A percentile compares a stretch with the other conserved stretches of the same genome.
Conservation (phyloP, 495 filamentous ascomycete genomes). For the Xanthoparmelia taractica region DNA sequence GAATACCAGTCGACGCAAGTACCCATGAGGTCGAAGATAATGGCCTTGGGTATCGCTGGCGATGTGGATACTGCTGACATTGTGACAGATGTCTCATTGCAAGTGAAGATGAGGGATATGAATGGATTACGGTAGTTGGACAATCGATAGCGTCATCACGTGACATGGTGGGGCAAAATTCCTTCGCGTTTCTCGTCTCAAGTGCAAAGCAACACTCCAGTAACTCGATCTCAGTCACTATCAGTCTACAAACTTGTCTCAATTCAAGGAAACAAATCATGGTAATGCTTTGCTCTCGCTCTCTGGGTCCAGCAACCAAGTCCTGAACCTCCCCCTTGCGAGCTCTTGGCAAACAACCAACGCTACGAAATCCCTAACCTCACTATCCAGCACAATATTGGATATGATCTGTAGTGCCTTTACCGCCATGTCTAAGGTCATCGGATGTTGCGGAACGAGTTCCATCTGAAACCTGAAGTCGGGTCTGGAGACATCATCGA, state of each 20-base stretch:
- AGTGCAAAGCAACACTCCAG: neutral
- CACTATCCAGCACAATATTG: neutral
- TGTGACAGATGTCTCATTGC: neutral
- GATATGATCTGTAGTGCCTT: neutral
- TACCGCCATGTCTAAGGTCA: neutral
- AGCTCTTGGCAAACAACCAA: neutral
- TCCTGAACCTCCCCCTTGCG: neutral
- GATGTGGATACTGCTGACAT: conserved; percentile 1
- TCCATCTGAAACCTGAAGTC: neutral
- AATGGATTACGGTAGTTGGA: no score
- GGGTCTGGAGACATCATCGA: neutral
- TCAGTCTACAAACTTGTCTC: neutral
- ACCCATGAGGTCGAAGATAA: conserved; percentile 44
- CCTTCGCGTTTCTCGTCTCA: neutral
- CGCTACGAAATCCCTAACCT: neutral
- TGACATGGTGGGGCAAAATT: neutral
- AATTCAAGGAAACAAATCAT: neutral
- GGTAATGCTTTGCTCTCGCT: neutral
- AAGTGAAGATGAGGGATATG: neutral
- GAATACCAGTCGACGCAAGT: conserved; percentile 41
- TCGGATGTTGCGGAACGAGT: neutral
- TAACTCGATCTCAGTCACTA: neutral
- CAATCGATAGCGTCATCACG: no score
- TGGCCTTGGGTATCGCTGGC: conserved; percentile 28
- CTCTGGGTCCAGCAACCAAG: neutral